These are phyloP conservation scores for Avicennia marina DNA, from an alignment of 257 asterid species.

Conservation along the genomic window DNA sequence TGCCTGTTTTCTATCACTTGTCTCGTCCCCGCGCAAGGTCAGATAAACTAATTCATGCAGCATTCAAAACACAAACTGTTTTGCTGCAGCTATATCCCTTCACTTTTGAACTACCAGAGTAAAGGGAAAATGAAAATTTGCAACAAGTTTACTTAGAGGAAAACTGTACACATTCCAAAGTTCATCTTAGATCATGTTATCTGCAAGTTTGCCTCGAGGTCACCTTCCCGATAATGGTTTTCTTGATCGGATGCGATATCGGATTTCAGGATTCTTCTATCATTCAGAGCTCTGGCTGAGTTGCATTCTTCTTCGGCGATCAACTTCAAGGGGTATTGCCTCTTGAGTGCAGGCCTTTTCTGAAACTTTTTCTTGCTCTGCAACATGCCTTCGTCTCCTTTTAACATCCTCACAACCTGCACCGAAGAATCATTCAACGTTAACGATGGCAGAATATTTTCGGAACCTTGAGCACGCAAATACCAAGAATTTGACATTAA, in stretches of 20 bases:
- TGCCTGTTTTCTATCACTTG: too few species aligned
- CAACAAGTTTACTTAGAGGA: not conserved
- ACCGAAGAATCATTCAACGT: not conserved
- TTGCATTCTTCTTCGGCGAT: slow-evolving; percentile 35
- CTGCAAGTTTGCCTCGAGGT: slow-evolving; percentile 10
- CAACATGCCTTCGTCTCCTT: not conserved
- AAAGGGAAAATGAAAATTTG: not conserved
- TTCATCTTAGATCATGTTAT: not conserved
- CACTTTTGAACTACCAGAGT: slow-evolving; percentile 5
- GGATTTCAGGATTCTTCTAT: slow-evolving; percentile 22
- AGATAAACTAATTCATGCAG: not conserved
- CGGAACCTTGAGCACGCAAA: too few species aligned
- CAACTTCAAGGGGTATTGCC: slow-evolving; percentile 41
- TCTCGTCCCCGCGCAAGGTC: too few species aligned
- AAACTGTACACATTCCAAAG: slow-evolving; percentile 20
- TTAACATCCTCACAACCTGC: not conserved
- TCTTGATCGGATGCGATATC: slow-evolving; percentile 21
- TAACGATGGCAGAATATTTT: too few species aligned
- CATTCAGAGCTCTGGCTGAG: slow-evolving; percentile 23
- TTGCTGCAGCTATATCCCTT: slow-evolving; percentile 1
- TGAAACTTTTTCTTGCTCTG: slow-evolving; percentile 48
- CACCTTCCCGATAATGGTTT: not conserved
- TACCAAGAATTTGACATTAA: too few species aligned
- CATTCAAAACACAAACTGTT: slow-evolving; percentile 18
- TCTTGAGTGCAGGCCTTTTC: slow-evolving; percentile 66